These are phyloP conservation scores for Syzygium malaccense DNA, from an alignment of 441 rosid species.

Conservation along the genomic window DNA sequence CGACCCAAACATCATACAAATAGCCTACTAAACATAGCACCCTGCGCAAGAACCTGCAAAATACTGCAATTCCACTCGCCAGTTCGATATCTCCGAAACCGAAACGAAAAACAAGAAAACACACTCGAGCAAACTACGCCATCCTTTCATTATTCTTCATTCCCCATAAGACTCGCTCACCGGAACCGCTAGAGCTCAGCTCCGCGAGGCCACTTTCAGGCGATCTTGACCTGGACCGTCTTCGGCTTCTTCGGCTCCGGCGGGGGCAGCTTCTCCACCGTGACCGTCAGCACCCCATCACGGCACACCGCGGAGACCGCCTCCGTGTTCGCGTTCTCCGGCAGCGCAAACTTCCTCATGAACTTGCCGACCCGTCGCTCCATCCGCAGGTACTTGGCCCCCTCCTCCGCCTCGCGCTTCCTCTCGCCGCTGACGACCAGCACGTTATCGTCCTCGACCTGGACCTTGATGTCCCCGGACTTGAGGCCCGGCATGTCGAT, in stretches of 20 bases:
- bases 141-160: background rate
- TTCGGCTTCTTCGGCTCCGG: constrained; percentile 5
- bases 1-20: background rate
- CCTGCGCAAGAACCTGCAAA: background rate
- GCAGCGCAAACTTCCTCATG: constrained; percentile 3
- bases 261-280: constrained; percentile 2
- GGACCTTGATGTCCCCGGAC: constrained; percentile 7
- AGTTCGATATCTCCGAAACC: background rate
- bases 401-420: constrained; percentile 2
- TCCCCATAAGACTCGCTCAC: background rate
- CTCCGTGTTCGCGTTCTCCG: constrained; percentile 4
- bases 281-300: constrained; percentile 1
- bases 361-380: constrained; percentile 9
- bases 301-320: background rate
- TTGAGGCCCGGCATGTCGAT: constrained; percentile 5
- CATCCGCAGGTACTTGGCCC: constrained; percentile 6
- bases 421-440: constrained; percentile 8
- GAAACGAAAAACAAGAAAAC: background rate
- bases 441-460: constrained; percentile 9
- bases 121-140: background rate
- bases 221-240: background rate
- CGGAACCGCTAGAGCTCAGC: fast-evolving
- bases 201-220: background rate
- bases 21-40: background rate
- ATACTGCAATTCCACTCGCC: background rate